phyloP scores from a whole-genome alignment of 2,329 filamentous ascomycete genomes.

The Whalleya microplaca region DNA sequence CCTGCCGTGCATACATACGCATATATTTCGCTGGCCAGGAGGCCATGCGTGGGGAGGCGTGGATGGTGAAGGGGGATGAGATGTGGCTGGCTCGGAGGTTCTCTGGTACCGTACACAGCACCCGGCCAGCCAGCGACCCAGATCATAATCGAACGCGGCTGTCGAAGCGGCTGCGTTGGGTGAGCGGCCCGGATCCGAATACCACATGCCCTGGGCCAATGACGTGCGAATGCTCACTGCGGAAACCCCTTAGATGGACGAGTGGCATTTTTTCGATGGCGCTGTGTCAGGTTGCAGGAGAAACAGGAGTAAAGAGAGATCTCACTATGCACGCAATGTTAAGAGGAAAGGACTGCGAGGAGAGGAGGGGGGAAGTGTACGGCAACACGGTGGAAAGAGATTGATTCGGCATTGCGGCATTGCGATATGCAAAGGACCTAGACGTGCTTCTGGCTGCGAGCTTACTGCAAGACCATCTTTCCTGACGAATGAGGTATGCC shows the following conservation, averaged over 20 bases:
- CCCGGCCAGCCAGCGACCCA: conserved; percentile 23
- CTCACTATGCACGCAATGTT: background rate
- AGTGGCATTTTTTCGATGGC: conserved; percentile 1
- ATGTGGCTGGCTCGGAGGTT: conserved; percentile 14
- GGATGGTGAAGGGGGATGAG: no score
- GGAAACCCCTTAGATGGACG: conserved; percentile 7
- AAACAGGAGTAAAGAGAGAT: background rate
- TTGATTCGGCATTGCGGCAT: conserved; percentile 23
- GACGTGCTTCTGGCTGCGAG: conserved; percentile 17
- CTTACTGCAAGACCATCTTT: conserved; percentile 18
- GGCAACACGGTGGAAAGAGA: background rate
- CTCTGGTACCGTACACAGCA: conserved; percentile 15
- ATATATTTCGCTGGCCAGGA: no score
- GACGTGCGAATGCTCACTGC: conserved; percentile 9
- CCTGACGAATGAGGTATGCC: conserved; percentile 25
- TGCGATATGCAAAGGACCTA: conserved; percentile 21
- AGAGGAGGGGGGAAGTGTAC: background rate
- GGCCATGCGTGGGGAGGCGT: no score
- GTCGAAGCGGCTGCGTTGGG: conserved; percentile 27
- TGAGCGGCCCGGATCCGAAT: conserved; percentile 29
- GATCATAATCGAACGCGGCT: conserved; percentile 23
- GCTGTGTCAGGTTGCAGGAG: background rate
- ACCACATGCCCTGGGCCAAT: conserved; percentile 23
- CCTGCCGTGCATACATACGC: background rate
- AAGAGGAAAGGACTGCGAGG: background rate